phyloP scores from a whole-genome alignment of 2,329 filamentous ascomycete species.

The Phoma herbarum region DNA sequence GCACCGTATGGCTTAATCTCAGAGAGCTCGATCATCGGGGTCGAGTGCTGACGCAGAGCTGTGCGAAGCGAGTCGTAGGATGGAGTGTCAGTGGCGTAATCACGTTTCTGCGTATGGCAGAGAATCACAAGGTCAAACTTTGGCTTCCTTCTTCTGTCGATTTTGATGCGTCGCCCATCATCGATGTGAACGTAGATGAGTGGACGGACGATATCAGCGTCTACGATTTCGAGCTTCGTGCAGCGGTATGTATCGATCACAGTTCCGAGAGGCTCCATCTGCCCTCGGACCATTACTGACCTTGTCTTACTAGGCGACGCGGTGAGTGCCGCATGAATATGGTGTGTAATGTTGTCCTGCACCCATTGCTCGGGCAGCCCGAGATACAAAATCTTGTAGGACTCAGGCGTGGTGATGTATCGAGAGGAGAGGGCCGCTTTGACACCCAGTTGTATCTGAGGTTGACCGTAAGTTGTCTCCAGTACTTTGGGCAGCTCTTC shows the following conservation, averaged over 20 bases:
- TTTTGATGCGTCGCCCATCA: slow-evolving; percentile 35
- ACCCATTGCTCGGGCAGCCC: slow-evolving; percentile 43
- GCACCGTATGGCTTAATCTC: slow-evolving; percentile 39
- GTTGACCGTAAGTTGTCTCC: slow-evolving; percentile 33
- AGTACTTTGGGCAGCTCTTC: slow-evolving; percentile 38
- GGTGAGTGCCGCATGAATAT: slow-evolving; percentile 45
- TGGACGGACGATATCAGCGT: neutral
- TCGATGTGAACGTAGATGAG: slow-evolving; percentile 20
- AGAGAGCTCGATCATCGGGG: slow-evolving; percentile 46
- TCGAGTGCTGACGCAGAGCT: slow-evolving; percentile 33
- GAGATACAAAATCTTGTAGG: slow-evolving; percentile 47
- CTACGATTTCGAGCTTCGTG: slow-evolving; percentile 28
- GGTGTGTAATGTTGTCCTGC: slow-evolving; percentile 40
- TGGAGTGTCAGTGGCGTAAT: slow-evolving; percentile 24
- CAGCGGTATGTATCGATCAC: slow-evolving; percentile 44
- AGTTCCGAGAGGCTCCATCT: slow-evolving; percentile 43
- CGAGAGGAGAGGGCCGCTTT: slow-evolving; percentile 39
- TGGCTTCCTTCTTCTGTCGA: slow-evolving; percentile 24
- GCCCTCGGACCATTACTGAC: slow-evolving; percentile 47
- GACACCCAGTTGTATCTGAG: slow-evolving; percentile 41
- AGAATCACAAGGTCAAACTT: slow-evolving; percentile 46
- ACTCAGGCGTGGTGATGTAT: slow-evolving; percentile 36
- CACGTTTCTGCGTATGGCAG: slow-evolving; percentile 33
- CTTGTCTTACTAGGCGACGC: slow-evolving; percentile 43
- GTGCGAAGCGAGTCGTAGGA: slow-evolving; percentile 34